Conservation (phyloP, 495 filamentous ascomycete species). For the Hyphodiscus hymeniophilus region DNA sequence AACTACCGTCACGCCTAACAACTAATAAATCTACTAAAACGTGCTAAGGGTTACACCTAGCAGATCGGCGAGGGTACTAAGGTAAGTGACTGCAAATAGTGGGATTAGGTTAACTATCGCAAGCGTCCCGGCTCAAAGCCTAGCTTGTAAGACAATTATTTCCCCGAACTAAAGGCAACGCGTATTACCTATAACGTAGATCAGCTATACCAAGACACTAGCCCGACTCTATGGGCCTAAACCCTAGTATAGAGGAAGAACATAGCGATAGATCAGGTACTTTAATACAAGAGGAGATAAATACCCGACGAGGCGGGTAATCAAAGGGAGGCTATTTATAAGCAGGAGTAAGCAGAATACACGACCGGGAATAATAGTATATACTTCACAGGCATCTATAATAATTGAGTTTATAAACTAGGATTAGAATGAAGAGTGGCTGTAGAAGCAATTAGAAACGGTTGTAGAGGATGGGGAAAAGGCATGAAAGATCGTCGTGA, state of each 20-base stretch:
- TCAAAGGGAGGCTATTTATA: not conserved
- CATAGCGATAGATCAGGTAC: constrained; percentile 14
- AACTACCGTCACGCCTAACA: not conserved
- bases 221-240: constrained; percentile 5
- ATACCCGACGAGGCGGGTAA: constrained; percentile 6
- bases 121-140: constrained; percentile 4
- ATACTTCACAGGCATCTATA: constrained; percentile 8
- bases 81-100: not conserved
- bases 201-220: constrained; percentile 5
- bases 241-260: constrained; percentile 6
- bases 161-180: constrained; percentile 6
- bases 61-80: not conserved
- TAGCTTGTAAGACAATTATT: constrained; percentile 1
- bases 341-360: constrained; percentile 3
- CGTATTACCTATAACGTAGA: constrained; percentile 7
- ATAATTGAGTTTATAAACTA: constrained; percentile 8
- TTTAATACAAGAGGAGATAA: constrained; percentile 18
- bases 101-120: not conserved
- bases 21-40: constrained; percentile 1
- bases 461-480: constrained; percentile 5
- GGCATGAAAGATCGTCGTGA: not conserved
- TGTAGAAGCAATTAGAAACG: constrained; percentile 7
- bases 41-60: constrained; percentile 4
- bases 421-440: not conserved
- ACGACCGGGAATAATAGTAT: not conserved